Base-by-base conservation (phyloP, 352 stramenopile genomes). In the Pythium biforme region DNA sequence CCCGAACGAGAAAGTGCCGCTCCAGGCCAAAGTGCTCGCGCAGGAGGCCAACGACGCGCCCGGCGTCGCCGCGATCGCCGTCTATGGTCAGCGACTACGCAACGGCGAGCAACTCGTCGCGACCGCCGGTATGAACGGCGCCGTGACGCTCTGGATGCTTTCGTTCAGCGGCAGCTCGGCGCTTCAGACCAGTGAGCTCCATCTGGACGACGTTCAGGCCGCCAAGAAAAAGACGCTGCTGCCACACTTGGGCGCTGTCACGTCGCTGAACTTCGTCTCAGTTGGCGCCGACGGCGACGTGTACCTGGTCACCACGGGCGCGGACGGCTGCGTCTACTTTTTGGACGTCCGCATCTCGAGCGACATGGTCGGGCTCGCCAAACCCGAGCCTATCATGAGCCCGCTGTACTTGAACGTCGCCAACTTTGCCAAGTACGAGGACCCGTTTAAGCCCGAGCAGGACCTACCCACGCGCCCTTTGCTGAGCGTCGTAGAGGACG, bases 381-480 rank as follows among this genome's bases (percentile, higher is more conserved):
- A 51, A 4, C 22, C 59, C 12, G 58, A 76, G 48, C 45, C 53
- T 0, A 60, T 31, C 5, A 81, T 83, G 72, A 88, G 70, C 31
- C 72, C 82, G 1, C 54, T 90, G 1, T 92, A 89, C 62, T 61
- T 83, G 45, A 89, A 72, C 52, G 57, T 92, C 7, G 64, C 73
- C n/a, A 81, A 76, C 29, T 83, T 73, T n/a, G 81, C 77, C 64
- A 92, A 90, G 59, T 90, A 90, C 55, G 77, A 89, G 26, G 66
- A 83, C 17, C 56, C 73, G 25, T 89, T 89, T 62, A 78, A 81
- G 17, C 77, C 75, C 11, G 74, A 86, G 25, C 55, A 68, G 0
- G 77, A 87, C 20, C 57, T 64, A 12, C 64, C 78, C 29, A 72
- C 58, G 8, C 64, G 71, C n/a, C 66, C 74, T 6, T 84, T 89